Evolutionary conservation across 2,329 filamentous ascomycete genomes (phyloP), one percentile per base, ranked within the genome.

Genomic region (Proliferodiscus dingleyae): DNA sequence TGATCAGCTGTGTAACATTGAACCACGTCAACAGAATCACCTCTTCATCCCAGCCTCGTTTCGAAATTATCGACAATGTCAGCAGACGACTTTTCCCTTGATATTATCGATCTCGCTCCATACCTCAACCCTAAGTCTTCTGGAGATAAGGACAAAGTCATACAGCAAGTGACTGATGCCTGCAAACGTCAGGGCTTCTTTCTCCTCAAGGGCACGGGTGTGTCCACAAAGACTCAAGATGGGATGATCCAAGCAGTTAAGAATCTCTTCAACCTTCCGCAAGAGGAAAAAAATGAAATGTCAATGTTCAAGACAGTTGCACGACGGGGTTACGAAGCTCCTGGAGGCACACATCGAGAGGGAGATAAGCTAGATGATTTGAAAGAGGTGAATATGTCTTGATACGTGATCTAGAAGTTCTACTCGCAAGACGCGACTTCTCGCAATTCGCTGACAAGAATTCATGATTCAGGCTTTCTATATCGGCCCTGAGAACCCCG

Each of bases 111-210:
- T 13, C 13, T 28, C 6, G 13, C 7, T 1, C 47, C 47, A 2
- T 49, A 37, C 21, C 53, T 43, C 9, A 34, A 34, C n/a, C 32
- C 41, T 10, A 43, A 36, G 19, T 36, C 29, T 23, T 21, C 21
- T 13, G 19, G 5, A 26, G 30, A 36, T 15, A 34, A 15, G 21
- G 37, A 26, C 8, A 40, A 36, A 19, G 53, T 64, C 1, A 60
- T 67, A 2, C 50, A 61, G 1, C 59, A 69, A 37, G 61, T 72
- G 32, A 63, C 68, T 7, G 52, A 62, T 16, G 68, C 67, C 43
- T 73, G 70, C 50, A 57, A 66, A 18, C 67, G 61, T 56, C 72
- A 62, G 38, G 73, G 73, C 6, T 77, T 77, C 58, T 75, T 77
- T 61, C 72, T 74, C 51, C 66, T 77, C 37, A 60, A 6, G 24